Evolutionary conservation across 179 eudicot species (phyloP).

Genomic region (Beta lomatogona): DNA sequence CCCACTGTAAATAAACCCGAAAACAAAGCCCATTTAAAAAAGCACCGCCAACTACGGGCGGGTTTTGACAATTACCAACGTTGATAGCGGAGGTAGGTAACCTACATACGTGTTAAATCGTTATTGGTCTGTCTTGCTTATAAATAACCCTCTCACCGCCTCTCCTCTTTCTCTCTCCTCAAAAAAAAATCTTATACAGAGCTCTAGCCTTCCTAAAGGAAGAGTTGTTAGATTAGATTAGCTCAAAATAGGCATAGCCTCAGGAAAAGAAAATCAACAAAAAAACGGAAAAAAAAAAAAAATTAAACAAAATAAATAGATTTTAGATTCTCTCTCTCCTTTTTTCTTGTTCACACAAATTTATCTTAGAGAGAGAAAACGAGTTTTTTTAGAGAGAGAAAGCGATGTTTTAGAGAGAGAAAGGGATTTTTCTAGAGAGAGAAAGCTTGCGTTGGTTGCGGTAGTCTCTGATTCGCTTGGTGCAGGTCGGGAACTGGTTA

Average conservation of each 20-base stretch:
- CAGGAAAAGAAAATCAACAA: neutral
- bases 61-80: conserved; percentile 12
- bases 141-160: conserved; percentile 28
- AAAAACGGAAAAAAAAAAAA: neutral
- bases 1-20: conserved; percentile 4
- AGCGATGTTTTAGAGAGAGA: neutral
- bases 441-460: conserved; percentile 12
- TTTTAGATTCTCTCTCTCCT: neutral
- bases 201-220: no score
- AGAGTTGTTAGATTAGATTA: conserved; percentile 20
- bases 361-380: conserved; percentile 18
- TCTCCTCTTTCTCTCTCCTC: neutral
- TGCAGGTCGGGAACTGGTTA: conserved; percentile 90
- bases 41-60: conserved; percentile 19
- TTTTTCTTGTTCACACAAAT: neutral
- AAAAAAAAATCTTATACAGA: neutral
- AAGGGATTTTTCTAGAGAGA: conserved; percentile 17
- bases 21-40: neutral
- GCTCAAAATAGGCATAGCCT: conserved; percentile 16
- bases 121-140: conserved; percentile 30
- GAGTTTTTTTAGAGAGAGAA: conserved; percentile 3
- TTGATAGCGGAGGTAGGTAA: conserved; percentile 5
- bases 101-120: conserved; percentile 34
- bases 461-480: conserved; percentile 87
- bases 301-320: neutral